phyloP scores from a whole-genome alignment of 1,284 basidiomycete genomes.

The Fomitopsis pinicola region DNA sequence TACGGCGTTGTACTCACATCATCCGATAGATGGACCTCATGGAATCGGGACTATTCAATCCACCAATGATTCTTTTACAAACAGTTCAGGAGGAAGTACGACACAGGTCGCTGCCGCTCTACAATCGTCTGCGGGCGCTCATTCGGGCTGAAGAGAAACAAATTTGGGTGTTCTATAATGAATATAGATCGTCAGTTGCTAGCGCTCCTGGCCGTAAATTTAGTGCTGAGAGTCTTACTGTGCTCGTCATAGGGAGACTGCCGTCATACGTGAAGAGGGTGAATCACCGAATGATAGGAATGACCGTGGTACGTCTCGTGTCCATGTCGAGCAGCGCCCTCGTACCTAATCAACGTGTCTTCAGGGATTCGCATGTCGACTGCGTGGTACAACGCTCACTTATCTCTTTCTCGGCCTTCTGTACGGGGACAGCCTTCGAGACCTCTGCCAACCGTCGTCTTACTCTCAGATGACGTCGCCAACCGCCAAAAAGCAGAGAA shows the following conservation, averaged over 20 bases:
- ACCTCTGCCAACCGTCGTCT: constrained; percentile 60
- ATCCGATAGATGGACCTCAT: constrained; percentile 82
- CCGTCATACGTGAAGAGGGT: constrained; percentile 64
- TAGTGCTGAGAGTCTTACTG: neutral
- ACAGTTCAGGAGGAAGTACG: constrained; percentile 96
- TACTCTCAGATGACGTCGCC: constrained; percentile 87
- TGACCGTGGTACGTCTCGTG: constrained; percentile 65
- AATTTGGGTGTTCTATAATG: constrained; percentile 90
- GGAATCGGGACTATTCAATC: constrained; percentile 68
- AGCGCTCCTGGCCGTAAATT: constrained; percentile 11
- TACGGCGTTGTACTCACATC: neutral
- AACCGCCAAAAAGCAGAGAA: constrained; percentile 76
- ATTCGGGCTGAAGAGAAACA: constrained; percentile 77
- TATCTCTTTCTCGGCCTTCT: constrained; percentile 50
- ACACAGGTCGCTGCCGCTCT: constrained; percentile 90
- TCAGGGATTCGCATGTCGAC: constrained; percentile 82
- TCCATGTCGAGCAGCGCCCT: neutral
- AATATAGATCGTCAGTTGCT: constrained; percentile 68
- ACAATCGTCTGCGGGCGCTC: constrained; percentile 85
- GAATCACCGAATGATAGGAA: constrained; percentile 92
- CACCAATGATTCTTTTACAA: constrained; percentile 88
- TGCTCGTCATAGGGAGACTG: constrained; percentile 59
- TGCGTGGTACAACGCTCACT: constrained; percentile 80
- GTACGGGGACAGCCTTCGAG: constrained; percentile 41
- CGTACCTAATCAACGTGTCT: neutral